Base-by-base conservation (phyloP, 176 grass and related monocot species). In the Oropetium thomaeum region DNA sequence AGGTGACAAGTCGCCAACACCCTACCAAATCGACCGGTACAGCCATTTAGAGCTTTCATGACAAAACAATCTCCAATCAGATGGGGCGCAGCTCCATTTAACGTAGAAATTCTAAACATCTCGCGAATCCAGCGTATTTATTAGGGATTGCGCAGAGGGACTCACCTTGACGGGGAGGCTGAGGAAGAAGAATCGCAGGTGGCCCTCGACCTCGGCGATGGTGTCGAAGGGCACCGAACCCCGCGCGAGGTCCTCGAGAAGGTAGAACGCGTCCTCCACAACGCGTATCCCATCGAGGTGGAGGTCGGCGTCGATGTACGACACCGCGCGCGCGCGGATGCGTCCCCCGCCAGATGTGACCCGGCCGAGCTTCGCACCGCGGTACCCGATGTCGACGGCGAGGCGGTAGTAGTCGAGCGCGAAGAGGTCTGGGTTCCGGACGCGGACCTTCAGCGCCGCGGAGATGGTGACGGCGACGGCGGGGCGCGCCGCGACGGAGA, bases 171-270 rank as follows among this genome's bases (percentile, higher is more conserved):
- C 87, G 0, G 93, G 93, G 70, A 96, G 28, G 53, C 66, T 66
- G 73, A 92, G 75, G 81, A 92, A 90, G 78, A 96, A 77, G 40
- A 92, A 47, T 58, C 5, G 81, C 9, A 96, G 81, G 44, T 58
- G 67, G 9, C 93, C 93, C 76, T 92, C 84, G 27, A 96, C 84
- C 78, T 92, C 38, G 20, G 72, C 86, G 17, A 96, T 19, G 58
- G 93, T 58, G 55, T 92, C 93, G 75, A 92, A 92, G 10, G 93
- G 89, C 38, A 96, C 71, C 4, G 89, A 96, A 0, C 89, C 93
- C 39, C 80, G 32, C 0, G 74, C 66, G 39, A 92, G 81, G 63
- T 96, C 93, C 87, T 92, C 87, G 69, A 96, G 76, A 44, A 96
- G 85, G 78, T 89, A 92, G 78, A 96, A 52, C 7, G 85, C 81